Percentiles rank a stretch among this genome's conserved stretches.
phyloP scores from a whole-genome alignment of 768 basidiomycete genomes.

The Chalciporus chontae region DNA sequence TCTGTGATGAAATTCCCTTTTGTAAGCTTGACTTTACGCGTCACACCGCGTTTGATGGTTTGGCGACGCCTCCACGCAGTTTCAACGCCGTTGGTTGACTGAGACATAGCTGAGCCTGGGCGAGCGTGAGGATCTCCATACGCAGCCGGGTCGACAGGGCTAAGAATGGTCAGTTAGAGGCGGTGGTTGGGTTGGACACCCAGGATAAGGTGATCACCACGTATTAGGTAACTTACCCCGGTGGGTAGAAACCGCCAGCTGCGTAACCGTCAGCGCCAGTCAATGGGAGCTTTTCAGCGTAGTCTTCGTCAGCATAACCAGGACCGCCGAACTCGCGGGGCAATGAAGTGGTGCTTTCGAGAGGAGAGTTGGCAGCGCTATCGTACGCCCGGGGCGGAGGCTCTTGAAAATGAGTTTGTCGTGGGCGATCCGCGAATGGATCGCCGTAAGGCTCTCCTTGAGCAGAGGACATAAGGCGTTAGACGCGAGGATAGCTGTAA shows the following conservation, averaged over 20 bases:
- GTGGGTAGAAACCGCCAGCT: slow-evolving; percentile 68
- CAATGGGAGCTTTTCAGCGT: slow-evolving; percentile 73
- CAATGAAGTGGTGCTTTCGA: slow-evolving; percentile 56
- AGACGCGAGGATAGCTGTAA: background rate
- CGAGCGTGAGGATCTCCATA: slow-evolving; percentile 68
- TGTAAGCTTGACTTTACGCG: slow-evolving; percentile 91
- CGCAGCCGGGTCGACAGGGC: slow-evolving; percentile 49
- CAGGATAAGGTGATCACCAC: background rate
- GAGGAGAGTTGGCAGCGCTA: slow-evolving; percentile 41
- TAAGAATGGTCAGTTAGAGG: slow-evolving; percentile 25
- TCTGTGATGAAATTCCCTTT: slow-evolving; percentile 91
- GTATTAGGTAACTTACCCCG: slow-evolving; percentile 46
- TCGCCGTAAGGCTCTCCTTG: slow-evolving; percentile 45
- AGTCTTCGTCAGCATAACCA: slow-evolving; percentile 62
- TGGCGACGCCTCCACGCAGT: slow-evolving; percentile 74
- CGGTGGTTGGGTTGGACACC: background rate
- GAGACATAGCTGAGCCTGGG: slow-evolving; percentile 50
- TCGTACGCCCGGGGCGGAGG: slow-evolving; percentile 49
- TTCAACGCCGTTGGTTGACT: slow-evolving; percentile 54
- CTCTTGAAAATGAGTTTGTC: slow-evolving; percentile 53
- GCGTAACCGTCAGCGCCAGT: slow-evolving; percentile 53
- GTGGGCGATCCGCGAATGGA: slow-evolving; percentile 71
- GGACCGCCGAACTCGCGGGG: slow-evolving; percentile 46
- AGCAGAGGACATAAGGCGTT: slow-evolving; percentile 26
- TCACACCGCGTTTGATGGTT: slow-evolving; percentile 88